Conservation (phyloP, 495 filamentous ascomycete species). For the Polyplosphaeria fusca region DNA sequence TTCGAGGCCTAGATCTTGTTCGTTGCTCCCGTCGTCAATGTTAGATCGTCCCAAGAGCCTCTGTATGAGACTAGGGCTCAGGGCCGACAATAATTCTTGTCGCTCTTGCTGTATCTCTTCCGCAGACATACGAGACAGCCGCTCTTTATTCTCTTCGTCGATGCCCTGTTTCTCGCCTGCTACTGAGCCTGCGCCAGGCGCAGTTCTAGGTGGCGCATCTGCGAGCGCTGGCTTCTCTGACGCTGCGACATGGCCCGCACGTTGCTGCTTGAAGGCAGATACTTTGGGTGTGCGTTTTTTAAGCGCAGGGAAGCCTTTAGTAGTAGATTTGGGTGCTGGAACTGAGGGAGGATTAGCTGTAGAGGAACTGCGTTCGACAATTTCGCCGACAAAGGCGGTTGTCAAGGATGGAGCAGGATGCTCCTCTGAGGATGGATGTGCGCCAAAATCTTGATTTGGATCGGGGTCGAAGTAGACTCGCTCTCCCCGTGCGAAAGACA, state of each 20-base stretch:
- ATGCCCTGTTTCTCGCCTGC: slow-evolving; percentile 64
- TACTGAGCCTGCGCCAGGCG: not conserved
- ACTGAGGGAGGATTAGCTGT: slow-evolving; percentile 60
- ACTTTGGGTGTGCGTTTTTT: slow-evolving; percentile 63
- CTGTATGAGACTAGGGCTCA: slow-evolving; percentile 71
- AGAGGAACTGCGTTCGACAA: slow-evolving; percentile 65
- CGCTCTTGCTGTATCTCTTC: slow-evolving; percentile 75
- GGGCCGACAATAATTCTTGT: slow-evolving; percentile 64
- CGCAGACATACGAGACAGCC: slow-evolving; percentile 73
- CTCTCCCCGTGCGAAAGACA: slow-evolving; percentile 32
- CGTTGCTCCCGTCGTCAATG: slow-evolving; percentile 62
- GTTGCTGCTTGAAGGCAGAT: slow-evolving; percentile 76
- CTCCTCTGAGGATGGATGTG: not conserved
- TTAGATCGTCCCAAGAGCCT: slow-evolving; percentile 74
- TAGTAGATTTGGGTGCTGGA: slow-evolving; percentile 54
- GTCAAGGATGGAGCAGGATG: slow-evolving; percentile 1
- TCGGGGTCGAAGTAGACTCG: slow-evolving; percentile 29
- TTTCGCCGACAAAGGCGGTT: slow-evolving; percentile 62
- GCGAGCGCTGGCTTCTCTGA: not conserved
- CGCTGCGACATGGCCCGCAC: slow-evolving; percentile 15
- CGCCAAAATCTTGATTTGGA: not conserved
- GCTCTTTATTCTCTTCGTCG: slow-evolving; percentile 73
- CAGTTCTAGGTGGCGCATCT: not conserved
- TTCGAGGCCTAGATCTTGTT: slow-evolving; percentile 11
- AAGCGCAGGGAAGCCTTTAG: slow-evolving; percentile 81